Evolutionary conservation across 1,284 basidiomycete genomes (phyloP), one percentile per base, ranked within the genome.

Genomic region (Microstroma glucosiphilum): DNA sequence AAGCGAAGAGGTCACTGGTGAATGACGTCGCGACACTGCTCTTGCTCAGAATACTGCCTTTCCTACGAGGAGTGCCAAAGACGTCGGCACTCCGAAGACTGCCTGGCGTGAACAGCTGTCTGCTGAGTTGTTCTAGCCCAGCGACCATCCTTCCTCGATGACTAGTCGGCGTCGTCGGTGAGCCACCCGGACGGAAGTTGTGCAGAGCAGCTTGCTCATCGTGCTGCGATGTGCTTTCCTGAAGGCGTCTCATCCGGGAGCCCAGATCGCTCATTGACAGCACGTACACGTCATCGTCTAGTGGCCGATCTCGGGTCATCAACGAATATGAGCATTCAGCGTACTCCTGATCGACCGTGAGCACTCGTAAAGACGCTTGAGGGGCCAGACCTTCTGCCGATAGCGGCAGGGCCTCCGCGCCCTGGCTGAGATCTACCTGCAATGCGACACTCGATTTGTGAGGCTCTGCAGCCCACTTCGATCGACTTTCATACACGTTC

Each of bases 91-190:
- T 68, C 12, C 62, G 62, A 19, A 64, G 42, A 23, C 60, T 61
- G 19, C 43, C 60, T 26, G 63, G 60, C 19, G 65, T 63, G 42
- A 73, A 73, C n/a, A 71, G 58, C 1, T 62, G 63, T 8, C 72
- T 59, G 17, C 72, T 70, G 48, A 73, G 71, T 26, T 70, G 64
- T 48, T 73, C 72, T 12, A 73, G 59, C 1, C 72, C 69, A 2
- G 70, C 64, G 12, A 66, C 72, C 7, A 72, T 66, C 37, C 66
- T 69, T 30, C 69, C 68, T 2, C 72, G 61, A 25, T 71, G 70
- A 26, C 65, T 66, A 57, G 70, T 66, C 15, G 64, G 62, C 9
- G 64, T 66, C 11, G 64, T 60, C 13, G 62, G 62, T 11, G 40
- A 43, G n/a, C 37, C 56, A 13, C 26, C 55, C 15, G 55, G 55